Conservation (phyloP, 768 basidiomycete species). For the Coprinopsis cinerea region DNA sequence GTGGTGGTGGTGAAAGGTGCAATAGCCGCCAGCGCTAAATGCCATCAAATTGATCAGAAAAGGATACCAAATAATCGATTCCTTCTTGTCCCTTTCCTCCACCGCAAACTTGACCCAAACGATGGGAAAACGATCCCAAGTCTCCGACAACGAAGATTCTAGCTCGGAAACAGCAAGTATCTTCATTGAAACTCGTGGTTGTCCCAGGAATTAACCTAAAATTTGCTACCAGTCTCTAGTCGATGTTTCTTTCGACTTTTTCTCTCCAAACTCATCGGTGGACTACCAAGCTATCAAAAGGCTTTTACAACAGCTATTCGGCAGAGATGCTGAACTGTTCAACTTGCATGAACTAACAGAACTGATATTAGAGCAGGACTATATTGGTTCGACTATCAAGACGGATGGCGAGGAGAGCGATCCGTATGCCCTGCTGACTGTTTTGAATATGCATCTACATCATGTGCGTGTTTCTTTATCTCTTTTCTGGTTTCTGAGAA, state of each 20-base stretch:
- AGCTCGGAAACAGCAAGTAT: slow-evolving; percentile 30
- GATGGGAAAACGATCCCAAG: slow-evolving; percentile 55
- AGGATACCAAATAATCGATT: not conserved
- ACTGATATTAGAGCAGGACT: slow-evolving; percentile 67
- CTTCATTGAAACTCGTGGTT: not conserved
- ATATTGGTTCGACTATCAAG: slow-evolving; percentile 86
- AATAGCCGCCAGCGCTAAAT: too few species aligned
- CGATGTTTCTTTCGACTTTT: slow-evolving; percentile 92
- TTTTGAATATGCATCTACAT: slow-evolving; percentile 71
- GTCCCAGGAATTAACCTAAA: slow-evolving; percentile 16
- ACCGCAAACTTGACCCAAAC: not conserved
- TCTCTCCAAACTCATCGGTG: slow-evolving; percentile 71
- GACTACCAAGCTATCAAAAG: slow-evolving; percentile 88
- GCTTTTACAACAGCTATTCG: slow-evolving; percentile 62
- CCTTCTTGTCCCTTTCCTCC: not conserved
- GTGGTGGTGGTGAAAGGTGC: too few species aligned
- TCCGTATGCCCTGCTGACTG: slow-evolving; percentile 83
- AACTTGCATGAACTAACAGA: slow-evolving; percentile 73
- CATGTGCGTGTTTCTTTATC: slow-evolving; percentile 21
- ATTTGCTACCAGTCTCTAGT: slow-evolving; percentile 49
- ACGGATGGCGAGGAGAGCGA: slow-evolving; percentile 87
- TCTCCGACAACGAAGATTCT: slow-evolving; percentile 31
- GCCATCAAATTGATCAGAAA: too few species aligned
- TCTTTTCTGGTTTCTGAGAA: not conserved
- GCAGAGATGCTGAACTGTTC: slow-evolving; percentile 67